Base-by-base conservation (phyloP, 129 eudicot species). In the Pseudognaphalium luteoalbum region DNA sequence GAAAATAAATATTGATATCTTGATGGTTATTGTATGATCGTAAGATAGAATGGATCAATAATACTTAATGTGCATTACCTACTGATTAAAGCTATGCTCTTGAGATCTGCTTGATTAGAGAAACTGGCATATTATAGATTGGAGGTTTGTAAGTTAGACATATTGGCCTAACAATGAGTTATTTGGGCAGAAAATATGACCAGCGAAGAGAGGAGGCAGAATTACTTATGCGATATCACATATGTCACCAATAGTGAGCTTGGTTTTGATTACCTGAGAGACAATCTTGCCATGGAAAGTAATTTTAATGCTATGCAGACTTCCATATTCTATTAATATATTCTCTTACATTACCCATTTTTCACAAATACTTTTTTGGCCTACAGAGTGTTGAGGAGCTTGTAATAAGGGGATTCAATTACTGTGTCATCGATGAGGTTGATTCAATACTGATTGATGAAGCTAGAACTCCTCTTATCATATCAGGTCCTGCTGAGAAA, bases 251-350 rank as follows among this genome's bases (percentile, higher is more conserved):
- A 95, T 73, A 95, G 99, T 70, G 99, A 95, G 90, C 97, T 95
- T 67, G 99, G 99, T 72, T 95, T 95, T 89, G 99, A 95, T 87
- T 95, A 83, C 91, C 78, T 95, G 80, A 87, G 99, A 82, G 99
- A 95, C 77, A 95, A 95, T 89, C 99, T 95, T 84, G 97, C 99
- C 92, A 95, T 92, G 99, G 99, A 89, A 95, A 87, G 99, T 95
- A 86, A 84, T 75, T 85, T 80, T 79, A 80, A 71, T 78, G 74
- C 71, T 69, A 82, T 64, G 30, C 56, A 33, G 63, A 66, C 54
- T 73, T 75, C 68, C 5, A 57, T 34, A 44, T 47, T 14, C 41
- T 47, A 61, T 10, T 1, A 3, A 37, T 56, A 41, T 19, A 44
- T 41, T 58, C 5, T 51, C 33, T 41, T 52, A 22, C 1, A 21